Evolutionary conservation across 192 early-diverging fungal species (phyloP).

Genomic region (Thamnidium elegans): DNA sequence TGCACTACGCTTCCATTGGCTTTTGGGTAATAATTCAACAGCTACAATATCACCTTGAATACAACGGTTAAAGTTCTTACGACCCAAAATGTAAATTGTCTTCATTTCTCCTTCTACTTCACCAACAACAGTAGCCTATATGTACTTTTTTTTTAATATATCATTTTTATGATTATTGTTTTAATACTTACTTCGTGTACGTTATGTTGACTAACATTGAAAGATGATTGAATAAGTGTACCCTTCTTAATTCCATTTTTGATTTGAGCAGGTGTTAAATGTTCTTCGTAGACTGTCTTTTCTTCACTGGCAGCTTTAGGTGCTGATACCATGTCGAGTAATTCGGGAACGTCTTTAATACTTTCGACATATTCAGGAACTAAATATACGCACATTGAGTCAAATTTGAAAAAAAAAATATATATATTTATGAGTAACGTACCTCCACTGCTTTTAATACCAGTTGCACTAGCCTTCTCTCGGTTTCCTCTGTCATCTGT

Average conservation of each 20-base stretch:
- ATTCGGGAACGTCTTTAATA: constrained; percentile 74
- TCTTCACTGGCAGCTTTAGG: constrained; percentile 47
- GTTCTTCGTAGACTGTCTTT: constrained; percentile 67
- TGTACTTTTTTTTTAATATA: neutral
- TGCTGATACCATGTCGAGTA: constrained; percentile 86
- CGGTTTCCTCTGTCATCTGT: constrained; percentile 91
- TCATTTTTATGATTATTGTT: neutral
- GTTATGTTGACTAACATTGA: constrained; percentile 85
- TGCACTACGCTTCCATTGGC: constrained; percentile 77
- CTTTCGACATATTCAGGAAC: constrained; percentile 77
- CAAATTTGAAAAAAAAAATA: neutral
- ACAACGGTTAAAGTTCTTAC: constrained; percentile 83
- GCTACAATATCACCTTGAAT: constrained; percentile 92
- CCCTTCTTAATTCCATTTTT: constrained; percentile 83
- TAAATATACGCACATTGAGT: constrained; percentile 7
- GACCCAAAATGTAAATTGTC: constrained; percentile 77
- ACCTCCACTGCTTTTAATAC: constrained; percentile 69
- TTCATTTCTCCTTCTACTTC: constrained; percentile 72
- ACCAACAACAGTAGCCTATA: constrained; percentile 70
- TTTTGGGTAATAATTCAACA: constrained; percentile 79
- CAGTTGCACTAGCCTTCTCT: constrained; percentile 59
- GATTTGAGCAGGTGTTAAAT: constrained; percentile 75
- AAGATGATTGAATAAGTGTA: constrained; percentile 73
- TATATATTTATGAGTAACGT: neutral
- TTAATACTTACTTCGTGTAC: constrained; percentile 65